Evolutionary conservation across 2,329 filamentous ascomycete genomes (phyloP).

Genomic region (Huntiella bhutanensis): DNA sequence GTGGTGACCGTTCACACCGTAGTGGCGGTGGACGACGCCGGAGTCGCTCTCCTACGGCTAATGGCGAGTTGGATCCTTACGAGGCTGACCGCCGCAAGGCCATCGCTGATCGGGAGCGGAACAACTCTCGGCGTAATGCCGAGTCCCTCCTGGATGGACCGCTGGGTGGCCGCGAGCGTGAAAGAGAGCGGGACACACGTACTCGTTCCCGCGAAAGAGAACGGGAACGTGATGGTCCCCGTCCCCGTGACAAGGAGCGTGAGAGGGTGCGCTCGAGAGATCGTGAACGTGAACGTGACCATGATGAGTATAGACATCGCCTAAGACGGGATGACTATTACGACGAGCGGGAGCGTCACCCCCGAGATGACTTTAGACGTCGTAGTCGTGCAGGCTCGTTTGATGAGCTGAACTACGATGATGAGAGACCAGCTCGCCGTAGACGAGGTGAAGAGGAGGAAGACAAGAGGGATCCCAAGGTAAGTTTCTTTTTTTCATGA

Average conservation of each 20-base stretch:
- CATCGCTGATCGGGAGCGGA: constrained; percentile 81
- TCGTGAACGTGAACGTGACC: constrained; percentile 20
- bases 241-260: constrained; percentile 45
- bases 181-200: constrained; percentile 17
- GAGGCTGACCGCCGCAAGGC: constrained; percentile 89
- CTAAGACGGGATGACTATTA: constrained; percentile 42
- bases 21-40: constrained; percentile 30
- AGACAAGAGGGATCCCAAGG: constrained; percentile 51
- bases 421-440: constrained; percentile 46
- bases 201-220: constrained; percentile 17
- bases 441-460: constrained; percentile 66
- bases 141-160: constrained; percentile 9
- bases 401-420: constrained; percentile 83
- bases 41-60: constrained; percentile 51
- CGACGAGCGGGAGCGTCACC: constrained; percentile 73
- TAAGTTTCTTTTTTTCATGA: constrained; percentile 17
- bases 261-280: constrained; percentile 24
- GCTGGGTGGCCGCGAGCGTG: constrained; percentile 15
- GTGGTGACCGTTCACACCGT: constrained; percentile 46
- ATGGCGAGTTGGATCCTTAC: constrained; percentile 63
- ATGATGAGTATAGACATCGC: constrained; percentile 27
- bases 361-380: constrained; percentile 74
- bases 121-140: constrained; percentile 32
- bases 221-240: constrained; percentile 25
- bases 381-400: constrained; percentile 56